Conservation (phyloP, 106 monocot genomes). For the Xerophyta viscosa region DNA sequence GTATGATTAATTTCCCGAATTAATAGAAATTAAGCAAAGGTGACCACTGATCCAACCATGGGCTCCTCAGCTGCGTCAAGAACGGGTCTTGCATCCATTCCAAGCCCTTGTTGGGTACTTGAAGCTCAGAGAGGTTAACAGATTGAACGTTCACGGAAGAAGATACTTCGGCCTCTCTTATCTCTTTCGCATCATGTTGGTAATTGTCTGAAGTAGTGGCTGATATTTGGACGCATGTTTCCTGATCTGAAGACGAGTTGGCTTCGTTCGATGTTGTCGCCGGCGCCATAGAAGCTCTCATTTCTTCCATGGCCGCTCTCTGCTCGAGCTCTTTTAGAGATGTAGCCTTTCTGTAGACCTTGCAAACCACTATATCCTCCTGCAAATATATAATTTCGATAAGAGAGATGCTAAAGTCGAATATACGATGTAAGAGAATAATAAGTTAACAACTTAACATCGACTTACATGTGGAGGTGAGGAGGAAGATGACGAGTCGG, state of each 20-base stretch:
- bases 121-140: conserved; percentile 24
- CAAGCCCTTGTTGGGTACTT: conserved; percentile 29
- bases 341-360: conserved; percentile 58
- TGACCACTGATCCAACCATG: conserved; percentile 58
- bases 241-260: conserved; percentile 20
- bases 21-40: conserved; percentile 62
- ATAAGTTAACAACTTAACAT: not conserved
- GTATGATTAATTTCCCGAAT: no score
- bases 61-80: conserved; percentile 48
- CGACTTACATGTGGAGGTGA: conserved; percentile 16
- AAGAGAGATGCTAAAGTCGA: no score
- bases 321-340: conserved; percentile 65
- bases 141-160: not conserved
- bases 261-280: conserved; percentile 14
- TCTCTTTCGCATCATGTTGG: not conserved
- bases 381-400: conserved; percentile 10
- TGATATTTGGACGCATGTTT: conserved; percentile 11
- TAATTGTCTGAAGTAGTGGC: not conserved
- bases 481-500: conserved; percentile 11
- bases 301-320: conserved; percentile 35
- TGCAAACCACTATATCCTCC: conserved; percentile 66
- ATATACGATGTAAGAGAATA: not conserved
- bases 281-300: conserved; percentile 3
- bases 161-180: conserved; percentile 14
- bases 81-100: conserved; percentile 67